A percentile compares a stretch with the other conserved stretches of the same genome.
These are phyloP conservation scores for Lepiota subincarnata DNA, from an alignment of 768 basidiomycete species.

Conservation along the genomic window DNA sequence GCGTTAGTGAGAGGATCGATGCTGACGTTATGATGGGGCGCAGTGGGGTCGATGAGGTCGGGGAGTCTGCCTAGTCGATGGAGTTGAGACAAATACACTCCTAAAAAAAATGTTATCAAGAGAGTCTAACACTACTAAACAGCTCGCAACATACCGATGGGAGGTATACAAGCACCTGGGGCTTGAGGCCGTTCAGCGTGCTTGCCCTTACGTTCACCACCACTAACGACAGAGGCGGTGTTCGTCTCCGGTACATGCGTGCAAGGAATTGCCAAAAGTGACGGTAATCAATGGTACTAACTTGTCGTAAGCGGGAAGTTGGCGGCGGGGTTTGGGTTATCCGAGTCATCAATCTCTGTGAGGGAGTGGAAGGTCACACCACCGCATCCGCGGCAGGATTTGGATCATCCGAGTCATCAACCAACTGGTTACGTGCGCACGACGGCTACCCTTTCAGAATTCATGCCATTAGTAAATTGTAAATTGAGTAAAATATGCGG, in stretches of 20 bases:
- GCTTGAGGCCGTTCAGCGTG: slow-evolving; percentile 34
- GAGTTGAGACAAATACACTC: slow-evolving; percentile 74
- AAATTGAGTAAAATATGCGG: too few relatives aligned
- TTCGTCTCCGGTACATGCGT: slow-evolving; percentile 46
- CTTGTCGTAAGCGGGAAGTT: too few relatives aligned
- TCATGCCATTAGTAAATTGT: too few relatives aligned
- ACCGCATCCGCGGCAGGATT: too few relatives aligned
- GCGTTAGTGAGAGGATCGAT: slow-evolving; percentile 59
- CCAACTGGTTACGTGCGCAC: too few relatives aligned
- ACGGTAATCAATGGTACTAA: too few relatives aligned
- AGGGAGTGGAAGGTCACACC: too few relatives aligned
- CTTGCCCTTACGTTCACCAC: slow-evolving; percentile 35
- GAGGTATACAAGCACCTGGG: slow-evolving; percentile 69
- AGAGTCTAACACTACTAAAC: not conserved
- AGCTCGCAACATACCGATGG: slow-evolving; percentile 55
- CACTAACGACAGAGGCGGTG: slow-evolving; percentile 49
- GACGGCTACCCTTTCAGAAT: too few relatives aligned
- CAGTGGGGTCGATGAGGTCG: slow-evolving; percentile 79
- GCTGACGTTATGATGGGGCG: slow-evolving; percentile 63
- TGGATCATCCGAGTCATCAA: too few relatives aligned
- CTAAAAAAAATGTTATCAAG: slow-evolving; percentile 30
- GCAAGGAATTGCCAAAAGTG: too few relatives aligned
- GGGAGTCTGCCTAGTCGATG: slow-evolving; percentile 63
- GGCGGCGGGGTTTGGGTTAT: too few relatives aligned
- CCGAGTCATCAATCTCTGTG: too few relatives aligned